These are phyloP conservation scores for Botrytis sinoallii DNA, from an alignment of 2,329 filamentous ascomycete genomes.

Conservation along the genomic window DNA sequence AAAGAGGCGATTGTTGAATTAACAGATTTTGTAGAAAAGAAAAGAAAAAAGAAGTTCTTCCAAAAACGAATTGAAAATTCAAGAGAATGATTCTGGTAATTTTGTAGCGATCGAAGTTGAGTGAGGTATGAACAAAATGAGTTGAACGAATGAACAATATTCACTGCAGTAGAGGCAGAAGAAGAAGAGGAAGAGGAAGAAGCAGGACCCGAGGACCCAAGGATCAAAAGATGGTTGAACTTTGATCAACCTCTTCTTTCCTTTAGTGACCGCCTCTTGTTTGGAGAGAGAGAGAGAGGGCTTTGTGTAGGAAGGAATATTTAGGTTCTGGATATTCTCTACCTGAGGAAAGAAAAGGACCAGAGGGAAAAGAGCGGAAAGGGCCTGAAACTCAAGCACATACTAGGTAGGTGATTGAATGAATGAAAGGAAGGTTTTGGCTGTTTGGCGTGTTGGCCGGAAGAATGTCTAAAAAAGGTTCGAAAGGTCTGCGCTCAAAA, in stretches of 20 bases:
- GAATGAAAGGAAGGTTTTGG: not conserved
- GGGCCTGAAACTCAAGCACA: not conserved
- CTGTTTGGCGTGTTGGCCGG: not conserved
- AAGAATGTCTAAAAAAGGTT: not conserved
- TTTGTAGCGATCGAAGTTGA: not conserved
- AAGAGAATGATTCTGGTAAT: slow-evolving; percentile 18
- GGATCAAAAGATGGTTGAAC: slow-evolving; percentile 3
- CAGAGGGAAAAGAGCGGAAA: not conserved
- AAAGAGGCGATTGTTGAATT: slow-evolving; percentile 9
- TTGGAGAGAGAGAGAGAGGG: not conserved
- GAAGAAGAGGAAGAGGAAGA: not conserved
- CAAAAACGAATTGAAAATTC: slow-evolving; percentile 18
- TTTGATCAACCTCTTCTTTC: slow-evolving; percentile 7
- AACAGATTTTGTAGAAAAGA: slow-evolving; percentile 14
- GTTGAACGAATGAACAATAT: not conserved
- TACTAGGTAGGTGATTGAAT: not conserved
- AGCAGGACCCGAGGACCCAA: not conserved
- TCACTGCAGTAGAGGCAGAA: not conserved
- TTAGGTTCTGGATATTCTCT: not conserved
- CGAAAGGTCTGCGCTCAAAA: slow-evolving; percentile 1
- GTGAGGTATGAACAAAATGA: not conserved
- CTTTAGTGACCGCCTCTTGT: slow-evolving; percentile 6
- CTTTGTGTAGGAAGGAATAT: not conserved
- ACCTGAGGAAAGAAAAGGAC: not conserved
- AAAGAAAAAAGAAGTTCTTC: slow-evolving; percentile 16